These are phyloP conservation scores for Radiomyces spectabilis DNA, from an alignment of 192 early-diverging fungal species.

Conservation along the genomic window DNA sequence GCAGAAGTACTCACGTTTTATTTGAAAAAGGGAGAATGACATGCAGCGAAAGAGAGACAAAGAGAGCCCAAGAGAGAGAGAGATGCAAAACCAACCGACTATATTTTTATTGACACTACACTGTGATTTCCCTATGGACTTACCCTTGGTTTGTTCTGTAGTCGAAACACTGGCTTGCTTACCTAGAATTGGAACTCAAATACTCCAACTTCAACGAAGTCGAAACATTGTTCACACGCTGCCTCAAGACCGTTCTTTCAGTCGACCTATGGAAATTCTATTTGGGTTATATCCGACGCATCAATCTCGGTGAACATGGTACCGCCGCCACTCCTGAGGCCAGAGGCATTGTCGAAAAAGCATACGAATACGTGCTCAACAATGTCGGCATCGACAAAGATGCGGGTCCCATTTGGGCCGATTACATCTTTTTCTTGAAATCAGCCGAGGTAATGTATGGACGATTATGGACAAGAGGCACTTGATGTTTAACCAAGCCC, in stretches of 20 bases:
- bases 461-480: not conserved
- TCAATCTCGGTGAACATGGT: conserved; percentile 51
- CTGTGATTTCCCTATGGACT: not conserved
- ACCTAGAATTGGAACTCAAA: conserved; percentile 77
- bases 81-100: conserved; percentile 1
- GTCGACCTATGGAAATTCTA: conserved; percentile 89
- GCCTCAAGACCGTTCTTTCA: conserved; percentile 71
- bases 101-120: not conserved
- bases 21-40: no score
- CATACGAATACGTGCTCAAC: conserved; percentile 84
- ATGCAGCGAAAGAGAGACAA: not conserved
- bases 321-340: conserved; percentile 47
- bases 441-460: conserved; percentile 23
- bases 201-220: conserved; percentile 65
- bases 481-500: not conserved
- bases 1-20: no score
- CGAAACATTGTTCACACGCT: conserved; percentile 78
- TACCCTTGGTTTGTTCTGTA: conserved; percentile 14
- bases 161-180: conserved; percentile 69
- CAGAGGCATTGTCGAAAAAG: conserved; percentile 64
- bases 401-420: conserved; percentile 80
- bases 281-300: conserved; percentile 76
- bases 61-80: not conserved
- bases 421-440: conserved; percentile 79
- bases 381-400: conserved; percentile 87